Evolutionary conservation across 2,329 filamentous ascomycete species (phyloP), one percentile per base, ranked within the genome.

Genomic region (Xylaria sp.): DNA sequence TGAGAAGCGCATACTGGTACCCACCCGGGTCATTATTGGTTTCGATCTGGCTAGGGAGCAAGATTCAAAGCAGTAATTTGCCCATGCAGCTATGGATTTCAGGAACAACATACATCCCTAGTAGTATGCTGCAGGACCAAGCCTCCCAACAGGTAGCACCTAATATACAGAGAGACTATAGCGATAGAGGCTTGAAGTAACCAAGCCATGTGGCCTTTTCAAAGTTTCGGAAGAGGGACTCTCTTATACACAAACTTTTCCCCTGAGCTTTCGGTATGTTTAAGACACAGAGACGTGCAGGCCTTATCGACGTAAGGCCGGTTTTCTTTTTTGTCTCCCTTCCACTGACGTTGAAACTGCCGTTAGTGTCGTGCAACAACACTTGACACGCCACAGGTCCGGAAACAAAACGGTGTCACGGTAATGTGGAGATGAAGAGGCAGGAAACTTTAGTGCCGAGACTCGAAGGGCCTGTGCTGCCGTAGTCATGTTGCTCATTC

Each of bases 181-280:
- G 42, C 50, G 18, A 54, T 25, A 47, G 50, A 47, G 58, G 54
- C 66, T 64, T 61, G 66, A 76, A 73, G 75, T 73, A 76, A 76
- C 75, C 73, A 76, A 74, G 71, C 75, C 75, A 76, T 74, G 72
- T 76, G 74, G 71, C 73, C 62, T 69, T 75, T 71, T 67, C 48
- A 65, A 71, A 62, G 69, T 72, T 53, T 68, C 73, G 62, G 66
- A 71, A 73, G 68, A 71, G 72, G 66, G 69, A 69, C 69, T 69
- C 71, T 69, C 32, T 55, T 40, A 35, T 55, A 51, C n/a, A 6
- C 40, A 55, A 42, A 55, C 10, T 6, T n/a, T 16, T 55, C n/a
- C 10, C 8, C 32, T 44, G 13, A 40, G 13, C 35, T 44, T 42
- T 25, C 35, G 32, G 48, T 55, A n/a, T n/a, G 53, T 58, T 62